Base-by-base conservation (phyloP, 2,329 filamentous ascomycete genomes). In the Claviceps spartinae region DNA sequence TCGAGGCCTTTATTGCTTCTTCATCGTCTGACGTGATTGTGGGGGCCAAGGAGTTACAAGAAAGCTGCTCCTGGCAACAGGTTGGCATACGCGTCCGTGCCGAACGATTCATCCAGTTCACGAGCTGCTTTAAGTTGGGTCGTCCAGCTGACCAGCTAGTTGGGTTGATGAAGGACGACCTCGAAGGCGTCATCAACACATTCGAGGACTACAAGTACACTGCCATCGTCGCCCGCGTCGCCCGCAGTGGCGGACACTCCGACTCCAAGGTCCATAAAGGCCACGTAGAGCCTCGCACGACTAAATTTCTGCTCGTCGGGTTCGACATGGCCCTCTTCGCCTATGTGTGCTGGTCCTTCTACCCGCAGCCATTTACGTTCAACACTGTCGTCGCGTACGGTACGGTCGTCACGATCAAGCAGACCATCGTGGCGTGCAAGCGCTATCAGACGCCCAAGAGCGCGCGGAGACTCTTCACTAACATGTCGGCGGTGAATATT, bases 401-500 rank as follows among this genome's bases (percentile, higher is more conserved):
- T 41, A 56, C 57, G 5, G 57, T 58, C 20, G 57, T 58, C 18
- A 49, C 52, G 44, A 54, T 58, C 50, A 58, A 57, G 49, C 57
- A 58, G 49, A 49, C 53, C 49, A 53, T 58, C 36, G 41, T 59
- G 18, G 56, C 56, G 8, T 52, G 52, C 20, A 56, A 57, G 50
- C 54, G 57, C n/a, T 59, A 59, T 49, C 56, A 59, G 56, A 59
- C 56, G 11, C 43, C 52, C 16, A 57, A 57, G 47, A 54, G 53
- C 47, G 57, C 57, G 8, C 46, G 54, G 2, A 50, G 57, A 8
- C 44, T 59, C 11, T 59, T 59, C 24, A 59, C 56, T 37, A 57
- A 59, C 53, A 59, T 59, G 56, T 49, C 56, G 11, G 56, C 54
- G 18, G 54, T 57, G 41, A 59, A 59, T 42, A 56, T 59, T n/a